Conservation (phyloP, 1,284 basidiomycete species). For the Ganoderma meredithae region DNA sequence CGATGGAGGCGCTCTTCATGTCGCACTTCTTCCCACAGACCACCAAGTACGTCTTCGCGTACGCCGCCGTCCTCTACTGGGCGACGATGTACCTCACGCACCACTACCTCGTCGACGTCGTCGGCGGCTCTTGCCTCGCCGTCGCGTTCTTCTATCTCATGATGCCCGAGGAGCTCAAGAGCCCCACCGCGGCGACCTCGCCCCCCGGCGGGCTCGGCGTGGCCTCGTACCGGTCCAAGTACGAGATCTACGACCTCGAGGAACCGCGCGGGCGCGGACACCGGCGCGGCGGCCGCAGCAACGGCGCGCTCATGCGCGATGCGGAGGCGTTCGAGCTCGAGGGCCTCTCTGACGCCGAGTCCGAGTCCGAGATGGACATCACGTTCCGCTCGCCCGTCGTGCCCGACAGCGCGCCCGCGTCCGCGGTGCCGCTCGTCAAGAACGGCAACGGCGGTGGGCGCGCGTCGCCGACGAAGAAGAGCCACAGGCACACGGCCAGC, state of each 20-base stretch:
- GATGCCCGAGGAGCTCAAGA: constrained; percentile 82
- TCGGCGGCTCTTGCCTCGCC: constrained; percentile 91
- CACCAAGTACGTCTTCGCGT: constrained; percentile 79
- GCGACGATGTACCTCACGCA: constrained; percentile 98
- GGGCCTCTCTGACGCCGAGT: constrained; percentile 55
- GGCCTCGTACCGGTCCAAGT: constrained; percentile 58
- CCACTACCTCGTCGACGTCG: constrained; percentile 98
- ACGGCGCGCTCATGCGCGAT: constrained; percentile 47
- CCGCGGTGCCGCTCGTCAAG: constrained; percentile 46
- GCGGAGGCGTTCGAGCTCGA: constrained; percentile 64
- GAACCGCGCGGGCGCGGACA: constrained; percentile 44
- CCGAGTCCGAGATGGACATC: constrained; percentile 72
- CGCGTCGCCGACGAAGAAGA: constrained; percentile 46
- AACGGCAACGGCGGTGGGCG: constrained; percentile 37
- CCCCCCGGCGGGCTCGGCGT: constrained; percentile 48
- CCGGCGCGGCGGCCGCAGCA: constrained; percentile 38
- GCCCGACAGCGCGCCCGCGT: constrained; percentile 46
- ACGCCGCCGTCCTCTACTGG: constrained; percentile 94
- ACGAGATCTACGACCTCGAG: constrained; percentile 77
- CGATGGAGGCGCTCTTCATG: constrained; percentile 93
- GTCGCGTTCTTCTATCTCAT: constrained; percentile 89
- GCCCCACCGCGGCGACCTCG: constrained; percentile 57
- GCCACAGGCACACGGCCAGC: constrained; percentile 79
- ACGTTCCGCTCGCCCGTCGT: constrained; percentile 70
- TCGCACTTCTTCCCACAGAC: constrained; percentile 93